phyloP scores from a whole-genome alignment of 75 land plant species.

The Ceratopteris richardii region DNA sequence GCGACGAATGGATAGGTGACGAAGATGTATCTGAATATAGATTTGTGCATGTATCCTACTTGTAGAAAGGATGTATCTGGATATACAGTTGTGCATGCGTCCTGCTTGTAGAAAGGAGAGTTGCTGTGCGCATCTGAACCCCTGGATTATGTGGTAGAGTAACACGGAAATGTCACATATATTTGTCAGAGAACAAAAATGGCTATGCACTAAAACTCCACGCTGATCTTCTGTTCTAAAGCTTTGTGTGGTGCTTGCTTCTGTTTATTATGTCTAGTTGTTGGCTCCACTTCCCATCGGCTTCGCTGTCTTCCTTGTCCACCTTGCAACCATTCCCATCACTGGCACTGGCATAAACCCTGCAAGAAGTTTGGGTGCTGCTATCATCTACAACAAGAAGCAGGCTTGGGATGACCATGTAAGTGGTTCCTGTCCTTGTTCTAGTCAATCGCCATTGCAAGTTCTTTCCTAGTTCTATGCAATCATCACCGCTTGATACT shows the following conservation, averaged over 20 bases:
- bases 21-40: too few relatives aligned
- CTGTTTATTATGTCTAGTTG: conserved; percentile 22
- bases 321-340: conserved; percentile 62
- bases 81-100: too few relatives aligned
- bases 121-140: too few relatives aligned
- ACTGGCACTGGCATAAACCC: conserved; percentile 73
- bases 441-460: neutral
- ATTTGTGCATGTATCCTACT: too few relatives aligned
- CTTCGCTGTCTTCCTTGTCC: conserved; percentile 59
- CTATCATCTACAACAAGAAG: conserved; percentile 56
- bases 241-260: neutral
- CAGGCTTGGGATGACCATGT: conserved; percentile 54
- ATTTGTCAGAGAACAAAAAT: too few relatives aligned
- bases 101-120: too few relatives aligned
- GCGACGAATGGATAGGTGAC: too few relatives aligned
- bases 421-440: conserved; percentile 1
- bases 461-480: neutral
- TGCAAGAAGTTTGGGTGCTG: conserved; percentile 58
- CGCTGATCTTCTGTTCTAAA: neutral
- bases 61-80: too few relatives aligned
- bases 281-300: conserved; percentile 62
- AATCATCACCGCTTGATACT: too few relatives aligned
- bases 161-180: too few relatives aligned
- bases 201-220: neutral
- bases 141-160: too few relatives aligned